A percentile compares a stretch with the other conserved stretches of the same genome.
phyloP scores from a whole-genome alignment of 129 eudicot genomes.

The Centrapalus pauciflorus region DNA sequence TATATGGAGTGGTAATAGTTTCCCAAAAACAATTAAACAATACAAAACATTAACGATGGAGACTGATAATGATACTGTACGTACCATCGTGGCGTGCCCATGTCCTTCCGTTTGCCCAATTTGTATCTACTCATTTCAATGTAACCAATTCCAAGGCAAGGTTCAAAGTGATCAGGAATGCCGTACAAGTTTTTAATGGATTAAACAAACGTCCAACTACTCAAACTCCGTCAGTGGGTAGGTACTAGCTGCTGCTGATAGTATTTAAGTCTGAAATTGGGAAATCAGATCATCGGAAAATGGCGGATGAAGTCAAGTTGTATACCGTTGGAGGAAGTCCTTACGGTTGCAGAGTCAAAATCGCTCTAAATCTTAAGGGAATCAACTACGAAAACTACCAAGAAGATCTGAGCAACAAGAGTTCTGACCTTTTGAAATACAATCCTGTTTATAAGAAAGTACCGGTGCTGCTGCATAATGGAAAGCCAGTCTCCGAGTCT shows the following conservation, averaged over 20 bases:
- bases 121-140: background rate
- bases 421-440: slow-evolving; percentile 24
- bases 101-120: too few relatives aligned
- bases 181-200: background rate
- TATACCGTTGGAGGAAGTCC: slow-evolving; percentile 12
- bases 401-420: slow-evolving; percentile 24
- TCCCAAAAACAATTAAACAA: too few relatives aligned
- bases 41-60: too few relatives aligned
- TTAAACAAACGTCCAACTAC: background rate
- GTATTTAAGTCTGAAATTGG: background rate
- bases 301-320: slow-evolving; percentile 22
- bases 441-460: slow-evolving; percentile 36
- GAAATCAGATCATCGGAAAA: background rate
- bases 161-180: background rate
- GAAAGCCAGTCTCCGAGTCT: slow-evolving; percentile 28
- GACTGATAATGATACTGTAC: too few relatives aligned
- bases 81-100: too few relatives aligned
- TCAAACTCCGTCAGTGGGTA: background rate
- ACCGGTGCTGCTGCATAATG: slow-evolving; percentile 31
- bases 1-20: too few relatives aligned
- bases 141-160: background rate
- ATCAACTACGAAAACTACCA: slow-evolving; percentile 22
- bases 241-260: too few relatives aligned
- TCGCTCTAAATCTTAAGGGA: slow-evolving; percentile 25
- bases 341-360: slow-evolving; percentile 20